Evolutionary conservation across 2,329 filamentous ascomycete genomes (phyloP), one percentile per base, ranked within the genome.

Genomic region (Parascedosporium putredinis): DNA sequence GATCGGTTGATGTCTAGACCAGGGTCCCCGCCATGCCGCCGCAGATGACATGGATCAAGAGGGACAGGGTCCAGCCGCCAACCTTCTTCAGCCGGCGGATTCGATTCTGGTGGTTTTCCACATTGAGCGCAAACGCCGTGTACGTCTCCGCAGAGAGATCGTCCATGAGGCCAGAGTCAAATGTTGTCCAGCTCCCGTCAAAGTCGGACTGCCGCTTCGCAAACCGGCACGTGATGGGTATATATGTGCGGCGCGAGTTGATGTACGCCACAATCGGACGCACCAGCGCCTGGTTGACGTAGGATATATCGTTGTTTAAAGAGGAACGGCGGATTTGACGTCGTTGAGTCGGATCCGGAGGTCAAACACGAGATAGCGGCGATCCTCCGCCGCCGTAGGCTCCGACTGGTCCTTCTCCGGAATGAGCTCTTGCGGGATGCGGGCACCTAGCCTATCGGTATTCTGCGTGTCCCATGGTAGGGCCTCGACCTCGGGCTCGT

Each of bases 201-300:
- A 98, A 98, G 63, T 98, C 93, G 52, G 78, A 78, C 16, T 83
- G 78, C 5, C 83, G 81, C 71, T 98, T 98, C 55, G 97, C 88
- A 45, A 98, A 87, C 53, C 91, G 85, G 68, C 93, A 97, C 58
- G 84, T 86, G 59, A 98, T 88, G 23, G 93, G 93, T 40, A 98
- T 97, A 61, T 95, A 97, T 0, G 91, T 95, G 61, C 84, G 84
- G 64, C 89, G 88, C 38, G 88, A 87, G 67, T 98, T 98, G 67
- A 98, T 97, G 64, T 97, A 98, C 5, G 93, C 93, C 36, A 98
- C 90, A 53, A 98, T 98, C 14, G 93, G 93, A 4, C 93, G 82
- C 31, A 97, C 88, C 4, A 97, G 81, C 2, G 93, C 89, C 64
- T 95, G 94, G 67, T 96, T 97, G 59, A 96, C 86, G 64, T 97